A percentile compares a stretch with the other conserved stretches of the same genome.
Conservation (phyloP, 768 basidiomycete species). For the Suillus subaureus region DNA sequence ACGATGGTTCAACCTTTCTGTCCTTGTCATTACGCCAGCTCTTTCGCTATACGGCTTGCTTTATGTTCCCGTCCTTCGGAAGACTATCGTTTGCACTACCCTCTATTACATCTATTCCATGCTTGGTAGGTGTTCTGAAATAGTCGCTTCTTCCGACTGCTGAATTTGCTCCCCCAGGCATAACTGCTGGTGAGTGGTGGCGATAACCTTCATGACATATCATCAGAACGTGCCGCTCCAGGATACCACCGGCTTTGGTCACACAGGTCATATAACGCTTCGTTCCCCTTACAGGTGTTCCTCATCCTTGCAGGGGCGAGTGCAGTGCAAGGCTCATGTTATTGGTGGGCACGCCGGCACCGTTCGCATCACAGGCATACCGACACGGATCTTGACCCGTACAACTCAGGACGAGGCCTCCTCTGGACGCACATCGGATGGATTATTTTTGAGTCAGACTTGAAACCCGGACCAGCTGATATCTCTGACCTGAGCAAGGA, state of each 20-base stretch:
- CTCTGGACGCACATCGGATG: constrained; percentile 84
- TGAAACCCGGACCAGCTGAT: constrained; percentile 73
- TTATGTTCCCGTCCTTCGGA: constrained; percentile 42
- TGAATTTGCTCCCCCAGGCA: constrained; percentile 36
- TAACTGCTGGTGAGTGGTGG: constrained; percentile 46
- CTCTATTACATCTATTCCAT: constrained; percentile 90
- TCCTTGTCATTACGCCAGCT: constrained; percentile 71
- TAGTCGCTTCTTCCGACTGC: constrained; percentile 16
- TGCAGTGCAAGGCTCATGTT: constrained; percentile 84
- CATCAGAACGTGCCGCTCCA: constrained; percentile 25
- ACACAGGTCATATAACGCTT: constrained; percentile 81
- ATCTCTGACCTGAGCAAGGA: constrained; percentile 72
- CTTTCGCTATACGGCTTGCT: constrained; percentile 71
- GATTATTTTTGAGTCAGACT: constrained; percentile 77
- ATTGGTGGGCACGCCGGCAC: constrained; percentile 86
- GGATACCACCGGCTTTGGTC: constrained; percentile 88
- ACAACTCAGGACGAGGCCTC: constrained; percentile 76
- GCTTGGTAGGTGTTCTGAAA: constrained; percentile 53
- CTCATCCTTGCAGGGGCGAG: constrained; percentile 77
- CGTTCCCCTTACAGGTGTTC: constrained; percentile 65
- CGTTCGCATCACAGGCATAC: constrained; percentile 85
- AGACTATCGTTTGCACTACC: constrained; percentile 63
- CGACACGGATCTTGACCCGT: constrained; percentile 86
- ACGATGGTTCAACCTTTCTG: constrained; percentile 77
- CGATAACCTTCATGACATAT: not conserved